Evolutionary conservation across 2,329 filamentous ascomycete species (phyloP).

Genomic region (Aspergillus amoenus): DNA sequence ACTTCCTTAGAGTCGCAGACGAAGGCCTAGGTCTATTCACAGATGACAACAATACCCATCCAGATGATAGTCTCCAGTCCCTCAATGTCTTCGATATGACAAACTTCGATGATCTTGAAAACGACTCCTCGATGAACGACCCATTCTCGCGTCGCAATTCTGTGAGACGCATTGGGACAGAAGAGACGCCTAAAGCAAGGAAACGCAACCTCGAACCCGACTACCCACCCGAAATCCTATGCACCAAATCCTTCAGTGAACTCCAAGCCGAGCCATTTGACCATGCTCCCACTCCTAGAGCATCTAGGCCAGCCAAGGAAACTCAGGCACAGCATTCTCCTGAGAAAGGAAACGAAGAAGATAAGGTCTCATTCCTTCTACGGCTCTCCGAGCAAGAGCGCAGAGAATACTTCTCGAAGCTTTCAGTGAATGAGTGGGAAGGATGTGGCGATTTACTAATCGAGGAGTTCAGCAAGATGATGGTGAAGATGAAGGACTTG

Average conservation of each 20-base stretch:
- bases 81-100: conserved; percentile 32
- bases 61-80: conserved; percentile 26
- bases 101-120: conserved; percentile 31
- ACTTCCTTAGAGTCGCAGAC: conserved; percentile 14
- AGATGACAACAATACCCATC: conserved; percentile 20
- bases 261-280: conserved; percentile 54
- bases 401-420: conserved; percentile 50
- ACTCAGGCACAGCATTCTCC: conserved; percentile 16
- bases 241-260: conserved; percentile 48
- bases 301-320: conserved; percentile 19
- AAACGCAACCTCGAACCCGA: conserved; percentile 44
- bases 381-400: conserved; percentile 42
- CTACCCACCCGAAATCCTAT: conserved; percentile 48
- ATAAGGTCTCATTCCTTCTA: conserved; percentile 40
- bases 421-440: conserved; percentile 60
- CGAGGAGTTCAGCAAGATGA: conserved; percentile 52
- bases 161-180: conserved; percentile 26
- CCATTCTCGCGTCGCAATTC: conserved; percentile 31
- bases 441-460: conserved; percentile 62
- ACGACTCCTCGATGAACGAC: conserved; percentile 30
- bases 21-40: conserved; percentile 27
- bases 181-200: conserved; percentile 25
- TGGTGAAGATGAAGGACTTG: conserved; percentile 52
- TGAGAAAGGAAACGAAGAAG: conserved; percentile 22
- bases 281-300: conserved; percentile 33